Evolutionary conservation across 768 basidiomycete genomes (phyloP).

Genomic region (Amanita exitialis): DNA sequence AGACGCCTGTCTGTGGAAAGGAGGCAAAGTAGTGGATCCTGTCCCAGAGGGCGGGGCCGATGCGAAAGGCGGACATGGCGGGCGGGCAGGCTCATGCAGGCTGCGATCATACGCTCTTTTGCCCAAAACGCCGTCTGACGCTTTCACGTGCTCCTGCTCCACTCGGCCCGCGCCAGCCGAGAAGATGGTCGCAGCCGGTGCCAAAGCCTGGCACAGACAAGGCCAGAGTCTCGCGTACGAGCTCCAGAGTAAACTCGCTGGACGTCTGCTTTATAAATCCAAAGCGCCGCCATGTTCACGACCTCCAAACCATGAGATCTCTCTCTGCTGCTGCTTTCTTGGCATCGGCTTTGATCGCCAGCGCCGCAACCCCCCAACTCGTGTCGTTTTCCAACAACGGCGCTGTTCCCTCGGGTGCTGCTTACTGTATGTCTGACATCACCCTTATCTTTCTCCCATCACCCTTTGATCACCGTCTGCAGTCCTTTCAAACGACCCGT

Average conservation of each 20-base stretch:
- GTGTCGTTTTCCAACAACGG: background rate
- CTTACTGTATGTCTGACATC: background rate
- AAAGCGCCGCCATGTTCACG: too few relatives aligned
- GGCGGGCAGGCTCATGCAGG: background rate
- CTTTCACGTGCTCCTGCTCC: too few relatives aligned
- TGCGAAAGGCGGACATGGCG: conserved; percentile 59
- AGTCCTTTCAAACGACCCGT: background rate
- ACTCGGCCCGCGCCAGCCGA: too few relatives aligned
- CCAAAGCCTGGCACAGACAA: too few relatives aligned
- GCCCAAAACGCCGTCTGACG: too few relatives aligned
- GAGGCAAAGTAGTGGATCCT: conserved; percentile 86
- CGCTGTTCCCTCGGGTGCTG: background rate
- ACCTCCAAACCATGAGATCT: too few relatives aligned
- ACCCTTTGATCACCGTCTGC: background rate
- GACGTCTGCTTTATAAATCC: too few relatives aligned
- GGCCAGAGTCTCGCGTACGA: too few relatives aligned
- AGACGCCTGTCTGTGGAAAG: conserved; percentile 92
- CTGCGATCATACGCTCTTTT: too few relatives aligned
- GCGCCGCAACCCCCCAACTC: background rate
- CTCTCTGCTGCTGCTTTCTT: background rate
- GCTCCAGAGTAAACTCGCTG: too few relatives aligned
- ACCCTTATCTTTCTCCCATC: too few relatives aligned
- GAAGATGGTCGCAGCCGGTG: too few relatives aligned
- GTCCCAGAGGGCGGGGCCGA: conserved; percentile 76
- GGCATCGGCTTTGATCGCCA: background rate